Percentiles rank a stretch among this genome's conserved stretches.
These are phyloP conservation scores for Cladosporium oxysporum DNA, from an alignment of 2,329 filamentous ascomycete species.

Conservation along the genomic window DNA sequence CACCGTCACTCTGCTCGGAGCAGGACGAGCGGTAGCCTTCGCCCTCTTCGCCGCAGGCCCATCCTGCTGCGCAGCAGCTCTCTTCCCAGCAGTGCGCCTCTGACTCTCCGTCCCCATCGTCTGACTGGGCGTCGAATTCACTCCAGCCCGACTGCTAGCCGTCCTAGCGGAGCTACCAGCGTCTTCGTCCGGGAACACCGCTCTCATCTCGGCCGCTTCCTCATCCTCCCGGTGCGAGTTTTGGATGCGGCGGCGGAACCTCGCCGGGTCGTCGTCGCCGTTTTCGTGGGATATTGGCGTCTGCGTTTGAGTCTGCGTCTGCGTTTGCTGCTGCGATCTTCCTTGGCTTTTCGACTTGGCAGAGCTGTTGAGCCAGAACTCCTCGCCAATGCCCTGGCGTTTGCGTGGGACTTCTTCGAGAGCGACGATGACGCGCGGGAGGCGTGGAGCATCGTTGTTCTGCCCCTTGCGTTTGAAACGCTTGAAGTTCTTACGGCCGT, in stretches of 20 bases:
- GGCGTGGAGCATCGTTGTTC: constrained; percentile 48
- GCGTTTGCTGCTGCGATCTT: constrained; percentile 26
- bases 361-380: constrained; percentile 64
- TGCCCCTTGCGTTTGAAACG: constrained; percentile 67
- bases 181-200: constrained; percentile 23
- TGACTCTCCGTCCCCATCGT: constrained; percentile 26
- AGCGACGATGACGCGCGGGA: constrained; percentile 64
- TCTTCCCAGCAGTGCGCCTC: constrained; percentile 32
- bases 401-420: constrained; percentile 72
- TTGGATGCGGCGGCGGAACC: constrained; percentile 35
- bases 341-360: constrained; percentile 22
- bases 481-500: constrained; percentile 95
- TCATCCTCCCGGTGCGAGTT: constrained; percentile 33
- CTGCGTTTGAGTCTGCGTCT: constrained; percentile 21
- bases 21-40: constrained; percentile 28
- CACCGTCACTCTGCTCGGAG: constrained; percentile 23
- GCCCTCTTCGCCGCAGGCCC: constrained; percentile 35
- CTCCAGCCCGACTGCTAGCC: background rate
- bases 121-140: constrained; percentile 25
- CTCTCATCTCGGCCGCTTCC: constrained; percentile 26
- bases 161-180: background rate
- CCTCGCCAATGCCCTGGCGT: constrained; percentile 71
- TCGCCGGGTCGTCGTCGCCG: constrained; percentile 27
- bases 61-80: constrained; percentile 26
- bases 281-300: constrained; percentile 21